Evolutionary conservation across 345 rosid species (phyloP).

Genomic region (Aquilaria sinensis): DNA sequence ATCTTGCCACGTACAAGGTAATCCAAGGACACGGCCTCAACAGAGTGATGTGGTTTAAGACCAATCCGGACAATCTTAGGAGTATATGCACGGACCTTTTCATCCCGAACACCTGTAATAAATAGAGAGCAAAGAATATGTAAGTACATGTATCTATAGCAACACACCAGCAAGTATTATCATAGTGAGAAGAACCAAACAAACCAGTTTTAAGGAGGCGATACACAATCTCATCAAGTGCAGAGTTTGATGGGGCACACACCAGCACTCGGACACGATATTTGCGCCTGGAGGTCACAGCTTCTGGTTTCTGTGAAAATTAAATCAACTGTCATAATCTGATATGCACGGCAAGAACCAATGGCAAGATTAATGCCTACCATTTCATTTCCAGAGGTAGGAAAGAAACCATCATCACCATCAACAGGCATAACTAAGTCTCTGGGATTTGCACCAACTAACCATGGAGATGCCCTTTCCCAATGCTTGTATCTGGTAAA

Average conservation of each 20-base stretch:
- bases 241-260: conserved; percentile 98
- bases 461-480: conserved; percentile 88
- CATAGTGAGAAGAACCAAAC: conserved; percentile 8
- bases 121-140: conserved; percentile 6
- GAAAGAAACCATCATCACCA: conserved; percentile 90
- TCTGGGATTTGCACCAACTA: conserved; percentile 68
- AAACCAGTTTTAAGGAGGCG: conserved; percentile 79
- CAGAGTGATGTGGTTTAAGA: conserved; percentile 90
- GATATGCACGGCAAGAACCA: background rate
- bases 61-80: conserved; percentile 96
- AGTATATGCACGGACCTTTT: conserved; percentile 54
- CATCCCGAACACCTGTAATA: conserved; percentile 71
- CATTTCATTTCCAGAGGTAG: conserved; percentile 84
- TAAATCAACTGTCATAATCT: conserved; percentile 8
- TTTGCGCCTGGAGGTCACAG: conserved; percentile 61
- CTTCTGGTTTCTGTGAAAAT: conserved; percentile 76
- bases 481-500: conserved; percentile 59
- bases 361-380: conserved; percentile 31
- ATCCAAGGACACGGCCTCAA: conserved; percentile 75
- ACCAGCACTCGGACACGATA: conserved; percentile 78
- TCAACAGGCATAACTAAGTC: conserved; percentile 75
- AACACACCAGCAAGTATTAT: too few species aligned
- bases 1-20: conserved; percentile 61
- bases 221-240: conserved; percentile 91
- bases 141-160: background rate